These are phyloP conservation scores for Pythium biforme DNA, from an alignment of 352 stramenopile species.

Conservation along the genomic window DNA sequence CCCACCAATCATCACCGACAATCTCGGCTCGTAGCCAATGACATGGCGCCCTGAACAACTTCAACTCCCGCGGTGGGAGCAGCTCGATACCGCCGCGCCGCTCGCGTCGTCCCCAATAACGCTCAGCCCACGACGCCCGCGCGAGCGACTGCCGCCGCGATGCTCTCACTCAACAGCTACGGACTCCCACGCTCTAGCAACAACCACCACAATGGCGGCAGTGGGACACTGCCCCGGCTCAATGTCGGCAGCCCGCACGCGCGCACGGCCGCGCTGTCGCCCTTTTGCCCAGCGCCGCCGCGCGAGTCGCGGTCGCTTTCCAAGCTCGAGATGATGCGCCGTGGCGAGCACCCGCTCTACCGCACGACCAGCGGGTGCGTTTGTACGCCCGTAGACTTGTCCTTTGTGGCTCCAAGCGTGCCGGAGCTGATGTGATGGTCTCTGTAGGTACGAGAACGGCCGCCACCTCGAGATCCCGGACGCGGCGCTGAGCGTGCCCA, in stretches of 20 bases:
- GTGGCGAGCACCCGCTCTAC: constrained; percentile 45
- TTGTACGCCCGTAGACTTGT: not conserved
- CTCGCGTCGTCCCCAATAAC: no score
- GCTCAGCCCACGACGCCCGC: no score
- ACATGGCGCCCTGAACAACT: no score
- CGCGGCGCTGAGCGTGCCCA: constrained; percentile 47
- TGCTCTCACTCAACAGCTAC: constrained; percentile 48
- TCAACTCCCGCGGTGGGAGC: no score
- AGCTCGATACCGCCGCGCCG: no score
- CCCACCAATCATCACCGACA: no score
- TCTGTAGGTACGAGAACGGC: constrained; percentile 55
- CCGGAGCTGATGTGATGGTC: not conserved
- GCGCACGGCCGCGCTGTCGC: constrained; percentile 12
- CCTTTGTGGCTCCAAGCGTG: not conserved
- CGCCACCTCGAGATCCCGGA: constrained; percentile 58
- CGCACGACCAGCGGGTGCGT: constrained; percentile 48
- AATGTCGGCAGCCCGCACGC: constrained; percentile 24
- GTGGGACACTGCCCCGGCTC: constrained; percentile 38
- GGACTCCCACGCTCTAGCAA: constrained; percentile 25
- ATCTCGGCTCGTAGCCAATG: no score
- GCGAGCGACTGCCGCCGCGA: not conserved
- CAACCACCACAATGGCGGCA: constrained; percentile 20
- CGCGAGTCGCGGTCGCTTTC: constrained; percentile 42
- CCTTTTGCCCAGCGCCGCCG: constrained; percentile 25
- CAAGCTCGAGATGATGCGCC: constrained; percentile 51